Percentiles rank a stretch among this genome's conserved stretches.
Evolutionary conservation across 345 rosid genomes (phyloP).

Genomic region (Aegle marmelos): DNA sequence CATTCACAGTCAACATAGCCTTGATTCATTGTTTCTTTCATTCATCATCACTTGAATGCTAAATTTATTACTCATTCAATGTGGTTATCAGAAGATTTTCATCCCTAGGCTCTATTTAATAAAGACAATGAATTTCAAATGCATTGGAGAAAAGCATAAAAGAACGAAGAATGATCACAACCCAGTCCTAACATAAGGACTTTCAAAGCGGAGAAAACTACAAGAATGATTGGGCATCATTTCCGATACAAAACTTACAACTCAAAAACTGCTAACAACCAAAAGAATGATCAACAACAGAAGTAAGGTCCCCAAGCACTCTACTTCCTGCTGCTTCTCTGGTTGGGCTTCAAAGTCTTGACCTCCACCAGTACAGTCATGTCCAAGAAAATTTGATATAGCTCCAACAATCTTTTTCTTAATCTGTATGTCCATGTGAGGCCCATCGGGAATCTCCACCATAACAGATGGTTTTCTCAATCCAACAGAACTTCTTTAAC

Average conservation of each 20-base stretch:
- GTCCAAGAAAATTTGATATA: constrained; percentile 88
- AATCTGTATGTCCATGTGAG: constrained; percentile 75
- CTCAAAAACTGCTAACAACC: constrained; percentile 69
- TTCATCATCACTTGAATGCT: too few species aligned
- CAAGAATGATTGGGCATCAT: constrained; percentile 41
- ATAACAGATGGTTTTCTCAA: constrained; percentile 74
- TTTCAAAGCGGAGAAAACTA: constrained; percentile 1
- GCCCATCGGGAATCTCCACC: constrained; percentile 88
- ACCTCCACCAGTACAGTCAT: constrained; percentile 96
- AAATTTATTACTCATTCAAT: too few species aligned
- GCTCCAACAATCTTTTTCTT: constrained; percentile 91
- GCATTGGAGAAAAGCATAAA: too few species aligned
- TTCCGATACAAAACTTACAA: constrained; percentile 19
- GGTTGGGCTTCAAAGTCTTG: constrained; percentile 60
- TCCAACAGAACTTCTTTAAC: constrained; percentile 69
- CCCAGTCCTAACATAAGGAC: not conserved
- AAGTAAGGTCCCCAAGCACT: constrained; percentile 63
- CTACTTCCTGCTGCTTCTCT: constrained; percentile 76
- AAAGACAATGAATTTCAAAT: too few species aligned
- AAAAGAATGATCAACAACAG: constrained; percentile 63
- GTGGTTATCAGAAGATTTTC: too few species aligned
- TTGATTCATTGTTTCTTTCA: too few species aligned
- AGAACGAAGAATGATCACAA: too few species aligned
- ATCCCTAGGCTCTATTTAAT: too few species aligned
- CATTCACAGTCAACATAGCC: too few species aligned